Evolutionary conservation across 2,329 filamentous ascomycete genomes (phyloP), one percentile per base, ranked within the genome.

Genomic region (Diplocarpon rosae): DNA sequence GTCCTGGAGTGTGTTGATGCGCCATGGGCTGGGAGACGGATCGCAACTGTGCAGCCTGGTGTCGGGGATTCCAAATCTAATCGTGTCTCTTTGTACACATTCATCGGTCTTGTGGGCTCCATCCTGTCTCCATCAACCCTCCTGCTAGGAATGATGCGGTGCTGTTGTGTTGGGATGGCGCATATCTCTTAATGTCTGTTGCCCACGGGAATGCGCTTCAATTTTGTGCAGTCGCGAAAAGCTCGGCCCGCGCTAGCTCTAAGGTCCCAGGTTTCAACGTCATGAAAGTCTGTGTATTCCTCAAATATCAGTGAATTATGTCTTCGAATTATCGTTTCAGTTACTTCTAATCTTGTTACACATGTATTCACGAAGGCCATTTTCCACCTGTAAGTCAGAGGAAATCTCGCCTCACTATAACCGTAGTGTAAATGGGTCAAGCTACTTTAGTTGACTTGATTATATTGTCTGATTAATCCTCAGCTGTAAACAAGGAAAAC

Each of bases 21-120:
- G 57, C 63, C 69, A 53, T 68, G 69, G 33, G 72, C 70, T 53
- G 80, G 76, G 54, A 87, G 74, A 58, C 76, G 72, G 59, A 90
- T 78, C 57, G 80, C 77, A 61, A 88, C 75, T 58, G 81, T 75
- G 48, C 81, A 83, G 57, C 76, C 76, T 53, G 74, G 70, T 56
- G 76, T 82, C 49, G 78, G 73, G 52, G 80, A 78, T 66, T 92
- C 85, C 57, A 92, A 75, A 65, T 85, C 86, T 65, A 94, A 70
- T 63, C 85, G 80, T 63, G 84, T 87, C 73, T 93, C 87, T 70
- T 88, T 89, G 72, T 84, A 92, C 66, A 85, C 71, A 66, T 76
- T 81, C 52, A 75, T 73, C 54, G 75, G 72, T 59, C 75, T 73
- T 60, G 69, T 65, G 57, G 71, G 69, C 59, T 74, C 76, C 82